phyloP scores from a whole-genome alignment of 2,329 filamentous ascomycete species.

The Chaetoscypha palmicola region DNA sequence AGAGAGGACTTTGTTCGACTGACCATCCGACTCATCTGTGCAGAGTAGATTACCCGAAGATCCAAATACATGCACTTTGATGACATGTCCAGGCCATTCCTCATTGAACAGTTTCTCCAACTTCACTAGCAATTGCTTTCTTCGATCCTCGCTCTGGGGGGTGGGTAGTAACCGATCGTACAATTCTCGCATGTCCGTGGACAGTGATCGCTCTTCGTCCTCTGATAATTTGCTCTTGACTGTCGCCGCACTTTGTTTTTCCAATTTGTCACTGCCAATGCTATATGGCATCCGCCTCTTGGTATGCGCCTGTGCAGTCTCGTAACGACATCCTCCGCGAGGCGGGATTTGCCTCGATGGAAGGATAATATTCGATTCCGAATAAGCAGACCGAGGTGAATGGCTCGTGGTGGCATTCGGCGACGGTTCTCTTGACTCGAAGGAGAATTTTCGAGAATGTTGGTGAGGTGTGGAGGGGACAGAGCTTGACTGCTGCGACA shows the following conservation, averaged over 20 bases:
- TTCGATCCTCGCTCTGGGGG: conserved; percentile 66
- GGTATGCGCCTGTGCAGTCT: conserved; percentile 75
- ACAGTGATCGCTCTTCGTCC: conserved; percentile 68
- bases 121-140: conserved; percentile 74
- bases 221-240: conserved; percentile 63
- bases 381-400: conserved; percentile 84
- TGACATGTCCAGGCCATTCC: conserved; percentile 86
- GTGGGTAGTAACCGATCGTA: conserved; percentile 83
- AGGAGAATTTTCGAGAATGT: conserved; percentile 74
- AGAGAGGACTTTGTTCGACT: conserved; percentile 29
- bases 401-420: conserved; percentile 70
- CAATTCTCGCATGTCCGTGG: conserved; percentile 74
- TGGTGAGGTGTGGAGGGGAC: conserved; percentile 92
- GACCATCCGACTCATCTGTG: conserved; percentile 93
- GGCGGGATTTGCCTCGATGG: conserved; percentile 60
- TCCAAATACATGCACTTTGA: conserved; percentile 91
- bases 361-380: conserved; percentile 72
- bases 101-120: conserved; percentile 81
- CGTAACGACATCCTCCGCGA: conserved; percentile 69
- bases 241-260: conserved; percentile 63
- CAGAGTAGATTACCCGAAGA: conserved; percentile 93
- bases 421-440: conserved; percentile 73
- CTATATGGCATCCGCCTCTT: conserved; percentile 88
- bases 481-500: conserved; percentile 70
- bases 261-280: conserved; percentile 71